phyloP scores from a whole-genome alignment of 2,329 filamentous ascomycete genomes.

The Pseudopithomyces maydicus region DNA sequence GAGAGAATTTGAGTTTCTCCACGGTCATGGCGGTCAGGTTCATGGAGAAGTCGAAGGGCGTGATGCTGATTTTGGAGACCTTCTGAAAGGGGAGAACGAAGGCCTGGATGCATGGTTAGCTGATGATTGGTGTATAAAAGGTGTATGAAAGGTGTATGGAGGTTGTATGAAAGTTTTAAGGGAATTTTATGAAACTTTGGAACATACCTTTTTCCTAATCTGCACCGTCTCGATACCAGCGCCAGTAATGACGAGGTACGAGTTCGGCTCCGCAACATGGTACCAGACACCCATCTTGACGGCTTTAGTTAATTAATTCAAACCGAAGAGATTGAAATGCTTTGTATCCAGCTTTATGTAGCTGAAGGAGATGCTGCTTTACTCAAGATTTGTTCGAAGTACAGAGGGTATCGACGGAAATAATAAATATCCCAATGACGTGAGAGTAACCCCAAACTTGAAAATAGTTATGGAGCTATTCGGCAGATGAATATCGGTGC shows the following conservation, averaged over 20 bases:
- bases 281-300: constrained; percentile 58
- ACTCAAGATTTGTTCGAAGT: too few relatives aligned
- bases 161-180: too few relatives aligned
- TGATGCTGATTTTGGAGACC: constrained; percentile 59
- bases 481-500: too few relatives aligned
- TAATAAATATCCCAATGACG: too few relatives aligned
- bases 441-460: too few relatives aligned
- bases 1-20: constrained; percentile 82
- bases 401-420: too few relatives aligned
- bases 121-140: too few relatives aligned
- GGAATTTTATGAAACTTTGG: constrained; percentile 33
- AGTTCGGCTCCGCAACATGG: constrained; percentile 73
- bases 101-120: constrained; percentile 21
- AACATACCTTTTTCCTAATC: constrained; percentile 75
- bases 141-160: too few relatives aligned
- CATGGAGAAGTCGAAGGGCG: constrained; percentile 82
- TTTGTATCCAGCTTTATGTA: too few relatives aligned
- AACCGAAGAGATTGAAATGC: too few relatives aligned
- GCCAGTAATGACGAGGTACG: constrained; percentile 88
- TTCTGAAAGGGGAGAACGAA: constrained; percentile 47
- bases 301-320: not conserved
- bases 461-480: too few relatives aligned
- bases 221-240: constrained; percentile 74
- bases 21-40: constrained; percentile 85
- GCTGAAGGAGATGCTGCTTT: too few relatives aligned